A percentile compares a stretch with the other conserved stretches of the same genome.
Conservation (phyloP, 129 eudicot genomes). For the Tagetes erecta region DNA sequence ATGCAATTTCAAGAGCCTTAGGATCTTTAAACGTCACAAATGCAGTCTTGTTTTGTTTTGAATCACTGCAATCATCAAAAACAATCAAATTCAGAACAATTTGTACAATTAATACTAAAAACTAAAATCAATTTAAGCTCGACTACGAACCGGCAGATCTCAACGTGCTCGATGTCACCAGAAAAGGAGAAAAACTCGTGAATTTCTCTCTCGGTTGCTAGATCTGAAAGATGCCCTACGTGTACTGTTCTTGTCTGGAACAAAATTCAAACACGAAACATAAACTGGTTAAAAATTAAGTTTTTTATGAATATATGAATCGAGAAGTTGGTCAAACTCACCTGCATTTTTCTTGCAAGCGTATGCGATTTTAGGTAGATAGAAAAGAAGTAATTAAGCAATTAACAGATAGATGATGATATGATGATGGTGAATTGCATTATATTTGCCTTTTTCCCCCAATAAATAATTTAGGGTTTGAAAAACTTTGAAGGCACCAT, state of each 20-base stretch:
- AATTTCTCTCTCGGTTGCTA: conserved; percentile 92
- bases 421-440: conserved; percentile 14
- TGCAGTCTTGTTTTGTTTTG: conserved; percentile 61
- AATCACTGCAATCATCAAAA: conserved; percentile 53
- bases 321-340: conserved; percentile 17
- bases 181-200: conserved; percentile 95
- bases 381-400: conserved; percentile 9
- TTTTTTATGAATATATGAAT: neutral
- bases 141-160: conserved; percentile 68
- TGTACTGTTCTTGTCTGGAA: conserved; percentile 72
- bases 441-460: conserved; percentile 18
- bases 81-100: conserved; percentile 10
- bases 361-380: conserved; percentile 7
- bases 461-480: conserved; percentile 29
- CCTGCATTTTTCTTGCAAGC: conserved; percentile 36
- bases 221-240: conserved; percentile 86
- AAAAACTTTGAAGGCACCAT: conserved; percentile 33
- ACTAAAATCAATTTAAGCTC: neutral
- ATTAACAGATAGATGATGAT: conserved; percentile 19
- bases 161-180: conserved; percentile 84
- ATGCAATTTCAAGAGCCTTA: conserved; percentile 90
- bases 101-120: neutral
- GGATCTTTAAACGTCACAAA: conserved; percentile 93
- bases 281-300: neutral
- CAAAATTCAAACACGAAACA: conserved; percentile 10